Percentiles rank a stretch among this genome's conserved stretches.
phyloP scores from a whole-genome alignment of 495 filamentous ascomycete genomes.

The Pyrenula massariospora region DNA sequence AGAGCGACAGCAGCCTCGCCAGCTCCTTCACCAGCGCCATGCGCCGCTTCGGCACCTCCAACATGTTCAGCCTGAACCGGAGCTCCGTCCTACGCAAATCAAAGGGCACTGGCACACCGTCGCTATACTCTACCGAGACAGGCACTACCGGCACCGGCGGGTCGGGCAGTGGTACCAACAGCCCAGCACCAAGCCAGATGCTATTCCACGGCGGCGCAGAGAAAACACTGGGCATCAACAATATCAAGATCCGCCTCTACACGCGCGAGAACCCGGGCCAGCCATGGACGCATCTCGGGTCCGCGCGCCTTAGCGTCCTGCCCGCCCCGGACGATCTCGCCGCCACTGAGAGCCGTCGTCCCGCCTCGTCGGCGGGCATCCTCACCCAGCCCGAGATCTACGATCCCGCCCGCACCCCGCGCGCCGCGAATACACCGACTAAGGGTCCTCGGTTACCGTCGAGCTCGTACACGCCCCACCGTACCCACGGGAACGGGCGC shows the following conservation, averaged over 20 bases:
- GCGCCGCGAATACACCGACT: not conserved
- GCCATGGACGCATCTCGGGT: slow-evolving; percentile 84
- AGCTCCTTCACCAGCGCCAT: slow-evolving; percentile 57
- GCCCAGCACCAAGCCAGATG: not conserved
- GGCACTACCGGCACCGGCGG: not conserved
- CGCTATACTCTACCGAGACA: slow-evolving; percentile 3
- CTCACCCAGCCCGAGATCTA: not conserved
- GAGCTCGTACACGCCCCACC: slow-evolving; percentile 21
- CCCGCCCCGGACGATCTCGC: slow-evolving; percentile 47
- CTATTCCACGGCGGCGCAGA: not conserved
- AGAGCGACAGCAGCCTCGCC: slow-evolving; percentile 34
- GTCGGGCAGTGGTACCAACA: not conserved
- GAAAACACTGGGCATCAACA: slow-evolving; percentile 14
- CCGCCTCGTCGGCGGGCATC: slow-evolving; percentile 12
- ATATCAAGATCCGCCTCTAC: slow-evolving; percentile 75
- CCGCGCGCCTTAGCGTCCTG: slow-evolving; percentile 70
- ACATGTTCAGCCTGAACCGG: slow-evolving; percentile 67
- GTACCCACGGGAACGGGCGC: slow-evolving; percentile 19
- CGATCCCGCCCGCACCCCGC: slow-evolving; percentile 1
- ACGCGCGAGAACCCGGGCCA: slow-evolving; percentile 60
- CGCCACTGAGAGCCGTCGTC: slow-evolving; percentile 18
- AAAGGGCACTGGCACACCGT: slow-evolving; percentile 1
- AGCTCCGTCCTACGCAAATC: slow-evolving; percentile 13
- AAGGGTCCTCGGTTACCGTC: slow-evolving; percentile 2
- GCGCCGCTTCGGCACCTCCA: slow-evolving; percentile 54